These are phyloP conservation scores for Hericium coralloides DNA, from an alignment of 768 basidiomycete species.

Conservation along the genomic window DNA sequence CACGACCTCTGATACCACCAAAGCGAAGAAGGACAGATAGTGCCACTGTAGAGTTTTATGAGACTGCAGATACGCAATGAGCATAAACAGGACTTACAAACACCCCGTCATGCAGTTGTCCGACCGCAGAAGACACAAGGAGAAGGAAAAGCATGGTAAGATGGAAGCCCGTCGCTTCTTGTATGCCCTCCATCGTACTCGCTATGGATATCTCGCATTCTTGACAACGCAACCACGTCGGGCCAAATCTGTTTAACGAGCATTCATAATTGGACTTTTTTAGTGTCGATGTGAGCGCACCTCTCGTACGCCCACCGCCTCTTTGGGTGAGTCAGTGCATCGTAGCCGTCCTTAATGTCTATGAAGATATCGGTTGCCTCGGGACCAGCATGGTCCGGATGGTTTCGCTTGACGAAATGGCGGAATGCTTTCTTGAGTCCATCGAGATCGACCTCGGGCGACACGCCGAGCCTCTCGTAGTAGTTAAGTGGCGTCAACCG, in stretches of 20 bases:
- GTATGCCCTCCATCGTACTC: slow-evolving; percentile 64
- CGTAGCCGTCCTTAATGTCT: slow-evolving; percentile 61
- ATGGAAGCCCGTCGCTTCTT: slow-evolving; percentile 58
- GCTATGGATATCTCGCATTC: slow-evolving; percentile 50
- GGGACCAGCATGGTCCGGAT: slow-evolving; percentile 67
- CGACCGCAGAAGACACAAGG: slow-evolving; percentile 54
- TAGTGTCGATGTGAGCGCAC: slow-evolving; percentile 25
- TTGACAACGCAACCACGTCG: slow-evolving; percentile 59
- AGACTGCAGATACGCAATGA: background rate
- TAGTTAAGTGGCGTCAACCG: slow-evolving; percentile 59
- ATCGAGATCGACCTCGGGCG: slow-evolving; percentile 52
- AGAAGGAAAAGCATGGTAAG: slow-evolving; percentile 49
- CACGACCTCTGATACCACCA: slow-evolving; percentile 54
- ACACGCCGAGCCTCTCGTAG: slow-evolving; percentile 65
- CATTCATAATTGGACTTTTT: background rate
- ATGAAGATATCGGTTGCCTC: slow-evolving; percentile 62
- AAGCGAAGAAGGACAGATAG: slow-evolving; percentile 56
- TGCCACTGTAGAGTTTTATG: slow-evolving; percentile 53
- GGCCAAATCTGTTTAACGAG: slow-evolving; percentile 53
- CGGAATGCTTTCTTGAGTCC: slow-evolving; percentile 68
- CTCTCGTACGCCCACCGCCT: slow-evolving; percentile 83
- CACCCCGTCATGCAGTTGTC: slow-evolving; percentile 47
- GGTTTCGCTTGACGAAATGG: slow-evolving; percentile 61
- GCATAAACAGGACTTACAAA: slow-evolving; percentile 39
- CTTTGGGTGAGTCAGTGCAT: slow-evolving; percentile 68